Evolutionary conservation across 306 rosid genomes (phyloP).

Genomic region (Ormosia emarginata): DNA sequence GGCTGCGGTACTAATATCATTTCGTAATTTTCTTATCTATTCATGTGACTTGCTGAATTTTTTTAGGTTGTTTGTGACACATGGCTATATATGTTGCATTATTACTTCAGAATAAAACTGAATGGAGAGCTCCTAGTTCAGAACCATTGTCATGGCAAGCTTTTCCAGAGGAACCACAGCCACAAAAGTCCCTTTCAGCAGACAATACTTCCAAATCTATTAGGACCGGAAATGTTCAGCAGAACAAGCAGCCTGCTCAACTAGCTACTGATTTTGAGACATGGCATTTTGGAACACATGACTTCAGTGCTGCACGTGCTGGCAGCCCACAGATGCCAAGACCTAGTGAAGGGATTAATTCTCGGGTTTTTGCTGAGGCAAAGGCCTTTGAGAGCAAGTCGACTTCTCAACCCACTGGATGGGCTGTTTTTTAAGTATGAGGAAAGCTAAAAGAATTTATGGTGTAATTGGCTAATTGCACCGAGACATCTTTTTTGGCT

Average conservation of each 20-base stretch:
- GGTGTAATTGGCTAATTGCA: slow-evolving; percentile 6
- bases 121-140: slow-evolving; percentile 45
- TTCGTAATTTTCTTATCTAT: neutral
- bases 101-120: slow-evolving; percentile 30
- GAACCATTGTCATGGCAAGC: slow-evolving; percentile 78
- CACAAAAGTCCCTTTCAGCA: slow-evolving; percentile 35
- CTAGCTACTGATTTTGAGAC: slow-evolving; percentile 49
- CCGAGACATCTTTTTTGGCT: neutral
- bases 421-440: slow-evolving; percentile 83
- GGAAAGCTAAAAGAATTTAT: slow-evolving; percentile 16
- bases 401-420: slow-evolving; percentile 86
- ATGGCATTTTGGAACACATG: slow-evolving; percentile 82
- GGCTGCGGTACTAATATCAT: slow-evolving; percentile 41
- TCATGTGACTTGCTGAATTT: slow-evolving; percentile 10
- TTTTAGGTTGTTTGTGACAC: neutral
- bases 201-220: slow-evolving; percentile 61
- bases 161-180: slow-evolving; percentile 56
- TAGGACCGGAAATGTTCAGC: slow-evolving; percentile 61
- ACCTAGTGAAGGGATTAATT: slow-evolving; percentile 44
- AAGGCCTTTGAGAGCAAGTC: slow-evolving; percentile 51
- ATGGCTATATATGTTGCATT: neutral
- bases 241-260: slow-evolving; percentile 47
- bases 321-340: slow-evolving; percentile 50
- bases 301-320: slow-evolving; percentile 52
- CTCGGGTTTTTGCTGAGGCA: slow-evolving; percentile 44